Evolutionary conservation across 2,329 filamentous ascomycete genomes (phyloP).

Genomic region (Cladophialophora yegresii): DNA sequence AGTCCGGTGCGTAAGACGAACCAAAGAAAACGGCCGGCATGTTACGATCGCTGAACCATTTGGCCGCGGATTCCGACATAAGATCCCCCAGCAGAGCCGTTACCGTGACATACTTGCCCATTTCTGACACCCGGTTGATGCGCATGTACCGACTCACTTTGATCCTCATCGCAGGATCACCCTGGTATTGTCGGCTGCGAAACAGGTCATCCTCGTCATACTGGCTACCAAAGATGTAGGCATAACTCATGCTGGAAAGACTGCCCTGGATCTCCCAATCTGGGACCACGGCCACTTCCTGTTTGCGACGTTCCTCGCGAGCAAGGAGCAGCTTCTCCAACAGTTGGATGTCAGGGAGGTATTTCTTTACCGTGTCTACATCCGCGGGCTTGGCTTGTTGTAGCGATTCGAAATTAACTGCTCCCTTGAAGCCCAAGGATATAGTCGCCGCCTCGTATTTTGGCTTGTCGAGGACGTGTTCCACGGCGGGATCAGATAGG

Average conservation of each 20-base stretch:
- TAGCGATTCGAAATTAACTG: not conserved
- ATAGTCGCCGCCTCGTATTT: conserved; percentile 29
- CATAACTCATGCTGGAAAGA: conserved; percentile 9
- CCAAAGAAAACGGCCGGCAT: conserved; percentile 56
- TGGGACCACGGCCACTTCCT: conserved; percentile 33
- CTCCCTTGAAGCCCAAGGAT: conserved; percentile 40
- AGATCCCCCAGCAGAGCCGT: conserved; percentile 58
- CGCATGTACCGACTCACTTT: conserved; percentile 9
- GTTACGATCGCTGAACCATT: conserved; percentile 55
- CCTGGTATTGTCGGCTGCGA: conserved; percentile 42
- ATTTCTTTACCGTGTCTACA: conserved; percentile 36
- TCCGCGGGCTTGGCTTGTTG: conserved; percentile 30
- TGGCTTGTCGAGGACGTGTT: conserved; percentile 17
- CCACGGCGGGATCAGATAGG: conserved; percentile 49
- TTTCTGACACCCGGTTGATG: conserved; percentile 8
- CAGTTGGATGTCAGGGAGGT: conserved; percentile 38
- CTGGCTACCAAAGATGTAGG: conserved; percentile 31
- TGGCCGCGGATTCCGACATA: conserved; percentile 54
- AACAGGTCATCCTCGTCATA: conserved; percentile 39
- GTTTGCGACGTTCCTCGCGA: conserved; percentile 16
- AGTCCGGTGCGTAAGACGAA: conserved; percentile 39
- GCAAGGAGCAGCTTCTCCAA: conserved; percentile 35
- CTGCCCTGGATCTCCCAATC: conserved; percentile 37
- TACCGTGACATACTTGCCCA: conserved; percentile 46
- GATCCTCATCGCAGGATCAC: conserved; percentile 49